A percentile compares a stretch with the other conserved stretches of the same genome.
Conservation (phyloP, 371 early-diverging fungal genomes). For the Rhizopus sp. region DNA sequence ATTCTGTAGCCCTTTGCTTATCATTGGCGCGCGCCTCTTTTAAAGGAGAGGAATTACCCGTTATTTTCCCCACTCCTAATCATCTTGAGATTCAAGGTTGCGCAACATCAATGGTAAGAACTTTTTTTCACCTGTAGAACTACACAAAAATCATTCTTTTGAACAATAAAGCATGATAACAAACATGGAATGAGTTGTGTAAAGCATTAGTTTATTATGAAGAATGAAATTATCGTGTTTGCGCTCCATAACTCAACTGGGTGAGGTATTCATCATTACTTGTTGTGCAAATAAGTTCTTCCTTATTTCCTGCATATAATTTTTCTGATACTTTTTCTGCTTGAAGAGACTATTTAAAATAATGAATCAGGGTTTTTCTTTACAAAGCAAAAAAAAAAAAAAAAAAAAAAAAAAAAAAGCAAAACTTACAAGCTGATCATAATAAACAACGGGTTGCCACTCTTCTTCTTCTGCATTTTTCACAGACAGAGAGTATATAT, state of each 20-base stretch:
- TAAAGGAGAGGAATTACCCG: too few species aligned
- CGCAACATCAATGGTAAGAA: too few species aligned
- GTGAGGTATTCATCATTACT: constrained; percentile 45
- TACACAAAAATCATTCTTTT: too few species aligned
- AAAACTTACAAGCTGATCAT: constrained; percentile 59
- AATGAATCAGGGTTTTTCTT: background rate
- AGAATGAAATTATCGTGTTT: background rate
- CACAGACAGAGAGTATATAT: constrained; percentile 58
- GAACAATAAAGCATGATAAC: too few species aligned
- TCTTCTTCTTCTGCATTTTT: constrained; percentile 77
- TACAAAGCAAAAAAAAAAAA: constrained; percentile 6
- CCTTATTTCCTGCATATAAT: constrained; percentile 45
- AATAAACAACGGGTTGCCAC: constrained; percentile 74
- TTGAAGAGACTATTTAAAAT: constrained; percentile 32
- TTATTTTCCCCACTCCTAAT: too few species aligned
- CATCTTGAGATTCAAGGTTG: too few species aligned
- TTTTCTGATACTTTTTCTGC: constrained; percentile 48
- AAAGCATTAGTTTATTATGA: too few species aligned
- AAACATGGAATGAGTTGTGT: too few species aligned
- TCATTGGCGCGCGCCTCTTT: too few species aligned
- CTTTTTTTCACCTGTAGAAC: too few species aligned
- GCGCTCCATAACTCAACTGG: constrained; percentile 24
- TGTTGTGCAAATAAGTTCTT: constrained; percentile 40
- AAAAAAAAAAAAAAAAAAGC: too few species aligned
- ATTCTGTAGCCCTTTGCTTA: too few species aligned